Base-by-base conservation (phyloP, 306 rosid species). In the Lathyrus oleraceus region DNA sequence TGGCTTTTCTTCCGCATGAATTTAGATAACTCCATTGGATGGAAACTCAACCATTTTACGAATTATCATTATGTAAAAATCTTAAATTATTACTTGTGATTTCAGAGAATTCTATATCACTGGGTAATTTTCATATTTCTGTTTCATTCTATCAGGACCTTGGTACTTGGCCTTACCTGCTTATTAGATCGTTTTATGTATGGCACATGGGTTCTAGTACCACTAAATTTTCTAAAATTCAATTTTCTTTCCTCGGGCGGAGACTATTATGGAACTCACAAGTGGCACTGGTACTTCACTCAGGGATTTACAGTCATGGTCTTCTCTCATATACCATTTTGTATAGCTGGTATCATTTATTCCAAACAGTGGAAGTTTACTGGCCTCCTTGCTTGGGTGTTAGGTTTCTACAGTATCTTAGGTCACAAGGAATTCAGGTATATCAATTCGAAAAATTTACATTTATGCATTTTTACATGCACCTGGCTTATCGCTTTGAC, bases 391-490 rank as follows among this genome's bases (percentile, higher is more conserved):
- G 83, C 81, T 27, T 90, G 97, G 99, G 96, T 88, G 73, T 78
- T 88, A 65, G 87, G 83, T 81, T 76, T 91, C 81, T 89, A 90
- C 81, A 87, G 99, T 58, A 44, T 88, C 61, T 69, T 94, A 39
- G 99, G 98, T 57, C 97, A 94, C 86, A 94, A 94, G 80, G 97
- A 94, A 79, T 94, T 94, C 90, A 88, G 99, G 99, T 91, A 80
- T 36, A 73, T 75, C 66, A 14, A 67, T 69, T 17, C 27, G 39
- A 13, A 44, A 70, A 57, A 5, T 28, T 76, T 76, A 51, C 44
- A 54, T 70, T 20, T 53, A 39, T 54, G 52, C 62, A 47, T 81
- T 36, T 64, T 14, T 60, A 62, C 19, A 21, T 61, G 61, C 52
- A 60, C 43, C 53, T 21, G 59, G 25, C 49, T 57, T 57, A 36